A percentile compares a stretch with the other conserved stretches of the same genome.
phyloP scores from a whole-genome alignment of 1,284 basidiomycete genomes.

The Violaceomyces palustris region DNA sequence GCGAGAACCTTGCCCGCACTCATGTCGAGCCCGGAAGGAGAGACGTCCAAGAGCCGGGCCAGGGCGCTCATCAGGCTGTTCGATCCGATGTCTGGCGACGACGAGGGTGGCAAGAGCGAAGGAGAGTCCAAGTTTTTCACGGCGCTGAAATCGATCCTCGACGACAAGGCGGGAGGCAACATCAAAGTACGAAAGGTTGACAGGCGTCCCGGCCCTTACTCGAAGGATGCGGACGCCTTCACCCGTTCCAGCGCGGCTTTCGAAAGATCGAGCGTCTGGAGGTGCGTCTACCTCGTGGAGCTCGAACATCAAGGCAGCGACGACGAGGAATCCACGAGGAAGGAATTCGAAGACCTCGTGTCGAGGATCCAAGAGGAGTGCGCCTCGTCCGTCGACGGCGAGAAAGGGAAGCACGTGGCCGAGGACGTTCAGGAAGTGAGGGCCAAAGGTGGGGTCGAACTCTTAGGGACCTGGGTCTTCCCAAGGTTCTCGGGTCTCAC shows the following conservation, averaged over 20 bases:
- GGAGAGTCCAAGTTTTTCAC: slow-evolving; percentile 1
- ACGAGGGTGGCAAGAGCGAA: not conserved
- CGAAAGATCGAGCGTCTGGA: slow-evolving; percentile 10
- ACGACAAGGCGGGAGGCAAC: slow-evolving; percentile 2
- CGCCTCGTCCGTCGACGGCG: no score
- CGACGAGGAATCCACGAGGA: slow-evolving; percentile 4
- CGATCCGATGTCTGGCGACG: slow-evolving; percentile 9
- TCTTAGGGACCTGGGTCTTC: slow-evolving; percentile 25
- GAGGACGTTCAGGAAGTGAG: slow-evolving; percentile 1
- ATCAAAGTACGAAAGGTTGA: slow-evolving; percentile 21
- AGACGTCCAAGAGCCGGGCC: slow-evolving; percentile 3
- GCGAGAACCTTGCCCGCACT: slow-evolving; percentile 9
- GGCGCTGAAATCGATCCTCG: slow-evolving; percentile 5
- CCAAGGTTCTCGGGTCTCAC: no score
- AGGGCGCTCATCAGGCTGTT: slow-evolving; percentile 14
- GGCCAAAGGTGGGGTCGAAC: not conserved
- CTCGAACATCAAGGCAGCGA: slow-evolving; percentile 13
- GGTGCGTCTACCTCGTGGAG: slow-evolving; percentile 23
- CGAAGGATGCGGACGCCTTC: not conserved
- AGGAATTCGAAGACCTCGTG: not conserved
- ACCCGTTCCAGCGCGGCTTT: not conserved
- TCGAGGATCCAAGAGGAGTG: not conserved
- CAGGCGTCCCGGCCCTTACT: slow-evolving; percentile 11
- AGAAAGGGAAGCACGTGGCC: slow-evolving; percentile 3
- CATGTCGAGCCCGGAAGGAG: slow-evolving; percentile 7